Conservation (phyloP, 1,284 basidiomycete species). For the Ustilago bromivora region DNA sequence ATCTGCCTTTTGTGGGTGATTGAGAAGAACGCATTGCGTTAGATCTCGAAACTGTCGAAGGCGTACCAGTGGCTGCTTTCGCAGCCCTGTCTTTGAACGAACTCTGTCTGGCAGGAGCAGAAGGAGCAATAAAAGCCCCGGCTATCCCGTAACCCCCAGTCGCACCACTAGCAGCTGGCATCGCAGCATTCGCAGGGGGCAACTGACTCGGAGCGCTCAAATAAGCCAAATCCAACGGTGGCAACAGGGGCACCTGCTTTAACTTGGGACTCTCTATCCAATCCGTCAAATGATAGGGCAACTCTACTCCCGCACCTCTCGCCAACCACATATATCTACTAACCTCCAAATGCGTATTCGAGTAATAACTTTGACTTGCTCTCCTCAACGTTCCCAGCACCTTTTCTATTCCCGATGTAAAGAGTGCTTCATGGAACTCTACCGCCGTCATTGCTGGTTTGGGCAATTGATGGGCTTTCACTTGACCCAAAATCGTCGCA, state of each 20-base stretch:
- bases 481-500: slow-evolving; percentile 24
- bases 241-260: slow-evolving; percentile 22
- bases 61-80: neutral
- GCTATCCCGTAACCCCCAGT: slow-evolving; percentile 23
- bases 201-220: slow-evolving; percentile 4
- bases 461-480: slow-evolving; percentile 28
- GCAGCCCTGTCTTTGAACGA: slow-evolving; percentile 5
- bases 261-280: slow-evolving; percentile 32
- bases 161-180: slow-evolving; percentile 1
- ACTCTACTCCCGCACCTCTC: slow-evolving; percentile 7
- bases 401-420: slow-evolving; percentile 53
- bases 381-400: slow-evolving; percentile 50
- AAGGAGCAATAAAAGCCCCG: slow-evolving; percentile 21
- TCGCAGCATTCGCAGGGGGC: neutral
- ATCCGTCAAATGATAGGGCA: slow-evolving; percentile 45
- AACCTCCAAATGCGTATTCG: slow-evolving; percentile 62
- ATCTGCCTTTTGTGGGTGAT: slow-evolving; percentile 18
- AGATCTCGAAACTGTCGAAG: slow-evolving; percentile 7
- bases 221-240: slow-evolving; percentile 23
- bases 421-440: slow-evolving; percentile 53
- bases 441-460: slow-evolving; percentile 32
- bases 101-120: slow-evolving; percentile 13
- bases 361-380: slow-evolving; percentile 61
- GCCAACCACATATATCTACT: slow-evolving; percentile 48
- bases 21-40: slow-evolving; percentile 21